Evolutionary conservation across 495 filamentous ascomycete genomes (phyloP), one percentile per base, ranked within the genome.

Genomic region (Hypomontagnella submonticulosa): DNA sequence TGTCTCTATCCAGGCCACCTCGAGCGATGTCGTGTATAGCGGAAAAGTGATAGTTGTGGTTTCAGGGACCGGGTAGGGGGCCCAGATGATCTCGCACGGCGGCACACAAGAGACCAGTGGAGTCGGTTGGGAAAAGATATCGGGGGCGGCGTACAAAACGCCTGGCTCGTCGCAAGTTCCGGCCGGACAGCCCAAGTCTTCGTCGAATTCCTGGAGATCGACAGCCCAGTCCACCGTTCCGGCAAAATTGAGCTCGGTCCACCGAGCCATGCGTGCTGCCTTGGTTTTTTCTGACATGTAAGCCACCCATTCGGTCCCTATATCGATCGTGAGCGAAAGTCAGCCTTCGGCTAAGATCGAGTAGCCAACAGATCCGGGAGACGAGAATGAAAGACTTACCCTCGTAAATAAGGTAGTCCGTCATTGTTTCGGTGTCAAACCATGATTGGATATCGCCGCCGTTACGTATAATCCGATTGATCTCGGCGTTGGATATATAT

Each of bases 181-280:
- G 32, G 44, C 36, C 2, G 47, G 46, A 36, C 44, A 48, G 11
- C 44, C 44, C 4, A 11, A 10, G 20, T 48, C 44, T 19, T 10
- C 19, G 9, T 37, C 46, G 11, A 48, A 37, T 10, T 23, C 33
- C 19, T 62, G 37, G 34, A 78, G 66, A 57, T 80, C 78, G 44
- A 78, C 48, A 16, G 62, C 67, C 78, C 77, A 80, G 19, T 70
- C 62, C 60, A 75, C 73, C 11, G 66, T 78, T 34, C 78, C 78
- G 1, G 70, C 76, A 27, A 79, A 71, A 49, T 76, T 73, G 0
- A 19, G 48, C 20, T 44, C 40, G 34, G 71, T 72, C 76, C 76
- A 81, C 34, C 76, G 70, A 23, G 64, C 63, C 10, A 49, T 50
- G 58, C 73, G 66, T 10, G 40, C 59, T 33, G 63, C 49, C 4